Evolutionary conservation across 139 green algal species (phyloP), one percentile per base, ranked within the genome.

Genomic region (Picochlorum sp.): DNA sequence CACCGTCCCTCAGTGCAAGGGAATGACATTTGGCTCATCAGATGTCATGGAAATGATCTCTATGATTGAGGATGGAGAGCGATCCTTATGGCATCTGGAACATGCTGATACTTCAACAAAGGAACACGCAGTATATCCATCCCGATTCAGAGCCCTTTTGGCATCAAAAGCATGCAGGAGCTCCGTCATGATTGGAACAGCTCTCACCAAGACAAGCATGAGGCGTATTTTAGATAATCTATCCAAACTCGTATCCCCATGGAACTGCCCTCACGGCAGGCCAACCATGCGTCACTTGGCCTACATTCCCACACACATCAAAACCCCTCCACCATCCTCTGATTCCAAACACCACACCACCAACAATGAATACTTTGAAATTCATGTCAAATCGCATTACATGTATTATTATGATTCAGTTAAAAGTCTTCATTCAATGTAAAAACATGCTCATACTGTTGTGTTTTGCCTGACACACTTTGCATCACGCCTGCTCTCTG

Each of bases 221-320:
- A 18, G 34, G 7, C 59, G n/a, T 0, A 76, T 97, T 8, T 37
- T 98, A 57, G 41, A 60, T 2, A 75, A 87, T 24, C 74, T 98
- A 44, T 62, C 84, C 1, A 57, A 32, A 2, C 79, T 98, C 45
- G 44, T 91, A 1, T 73, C 84, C 7, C 93, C 93, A 2, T 98
- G 90, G 90, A 98, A 98, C 74, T 98, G 93, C 75, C 92, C 93
- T 1, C 93, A 98, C 72, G 93, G 93, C 4, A 68, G 93, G 16
- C 93, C 93, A 30, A 98, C 93, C n/a, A 96, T 98, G 91, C 62
- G 91, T 0, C 91, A 97, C 66, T 74, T 97, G 37, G 80, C 64
- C 6, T 70, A 84, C n/a, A 71, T 93, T 64, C 83, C 80, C 34
- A 3, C 34, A 9, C 34, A 41, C 8, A 41, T 41, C 8, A 41